Evolutionary conservation across 177 flowering plant genomes (phyloP), one percentile per base, ranked within the genome.

Genomic region (Vitis hybrid): DNA sequence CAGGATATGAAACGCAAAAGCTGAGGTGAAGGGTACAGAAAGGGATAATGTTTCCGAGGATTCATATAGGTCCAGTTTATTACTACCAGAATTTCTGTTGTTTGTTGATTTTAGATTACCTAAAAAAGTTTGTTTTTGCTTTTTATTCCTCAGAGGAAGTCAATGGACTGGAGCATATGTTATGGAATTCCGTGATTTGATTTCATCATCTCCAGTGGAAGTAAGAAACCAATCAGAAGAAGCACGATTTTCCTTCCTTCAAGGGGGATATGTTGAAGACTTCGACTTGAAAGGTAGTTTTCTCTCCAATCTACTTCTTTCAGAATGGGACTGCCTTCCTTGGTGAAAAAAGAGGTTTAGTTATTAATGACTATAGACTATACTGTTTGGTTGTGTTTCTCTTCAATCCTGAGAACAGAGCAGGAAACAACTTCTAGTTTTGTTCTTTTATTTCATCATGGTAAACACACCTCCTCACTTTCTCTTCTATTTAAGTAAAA

Each of bases 81-180:
- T 16, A 4, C 56, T 57, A 2, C 31, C 13, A 5, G 48, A 5
- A 39, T 16, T 16, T 53, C 15, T 16, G 50, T 60, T 58, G 34
- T 61, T 57, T 45, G 13, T 13, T 22, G 34, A 58, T 68, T 55
- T 59, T 48, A 48, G 50, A 50, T 58, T 49, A 10, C 16, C 8
- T 22, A 20, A 13, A 29, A 29, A 34, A 9, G 18, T 14, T 67
- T 7, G 10, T 20, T 55, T 15, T 61, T 48, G 50, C 20, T 31
- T 65, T 61, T 54, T 54, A 5, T 71, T 59, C 64, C 59, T 8
- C 73, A 93, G 98, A 73, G 97, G 95, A 71, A 86, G 93, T 61
- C 85, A 86, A 72, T 95, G 99, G 99, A 93, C 94, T 2, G 98
- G 99, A 71, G 88, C 61, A 31, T 95, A 95, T 78, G 77, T 83